phyloP scores from a whole-genome alignment of 2,329 filamentous ascomycete genomes.

The Aspergillus tubingensis region DNA sequence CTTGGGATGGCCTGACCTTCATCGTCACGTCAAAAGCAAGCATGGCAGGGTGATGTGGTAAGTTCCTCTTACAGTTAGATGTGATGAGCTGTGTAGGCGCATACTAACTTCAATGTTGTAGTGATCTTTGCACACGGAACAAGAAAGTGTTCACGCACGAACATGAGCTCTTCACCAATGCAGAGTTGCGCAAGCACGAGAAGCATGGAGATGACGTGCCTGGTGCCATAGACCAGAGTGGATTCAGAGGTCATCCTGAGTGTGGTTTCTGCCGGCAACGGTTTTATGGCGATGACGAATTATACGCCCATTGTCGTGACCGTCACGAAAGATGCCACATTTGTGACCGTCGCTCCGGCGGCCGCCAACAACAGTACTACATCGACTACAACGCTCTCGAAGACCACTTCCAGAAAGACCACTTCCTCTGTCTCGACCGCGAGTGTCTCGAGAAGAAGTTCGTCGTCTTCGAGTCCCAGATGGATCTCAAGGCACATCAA shows the following conservation, averaged over 20 bases:
- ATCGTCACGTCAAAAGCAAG: slow-evolving; percentile 75
- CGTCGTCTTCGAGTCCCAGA: slow-evolving; percentile 90
- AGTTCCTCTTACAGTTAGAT: slow-evolving; percentile 27
- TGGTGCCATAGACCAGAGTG: slow-evolving; percentile 86
- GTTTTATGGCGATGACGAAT: slow-evolving; percentile 94
- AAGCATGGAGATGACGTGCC: slow-evolving; percentile 86
- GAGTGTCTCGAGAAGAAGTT: slow-evolving; percentile 98
- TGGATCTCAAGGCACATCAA: slow-evolving; percentile 94
- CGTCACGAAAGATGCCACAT: slow-evolving; percentile 95
- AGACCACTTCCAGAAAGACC: slow-evolving; percentile 81
- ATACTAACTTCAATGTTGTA: slow-evolving; percentile 25
- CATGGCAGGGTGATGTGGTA: slow-evolving; percentile 86
- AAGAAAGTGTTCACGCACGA: slow-evolving; percentile 99
- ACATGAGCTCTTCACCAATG: slow-evolving; percentile 83
- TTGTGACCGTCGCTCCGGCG: slow-evolving; percentile 70
- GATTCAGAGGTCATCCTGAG: slow-evolving; percentile 92
- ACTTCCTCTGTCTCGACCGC: slow-evolving; percentile 79
- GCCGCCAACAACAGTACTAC: slow-evolving; percentile 82
- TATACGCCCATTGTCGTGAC: slow-evolving; percentile 89
- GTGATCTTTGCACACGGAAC: slow-evolving; percentile 85
- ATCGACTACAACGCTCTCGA: slow-evolving; percentile 84
- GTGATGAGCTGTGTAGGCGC: slow-evolving; percentile 2
- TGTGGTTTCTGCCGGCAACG: slow-evolving; percentile 89
- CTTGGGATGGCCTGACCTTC: slow-evolving; percentile 74
- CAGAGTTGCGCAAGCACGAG: slow-evolving; percentile 84